phyloP scores from a whole-genome alignment of 2,329 filamentous ascomycete genomes.

The Ophiostoma piceae region DNA sequence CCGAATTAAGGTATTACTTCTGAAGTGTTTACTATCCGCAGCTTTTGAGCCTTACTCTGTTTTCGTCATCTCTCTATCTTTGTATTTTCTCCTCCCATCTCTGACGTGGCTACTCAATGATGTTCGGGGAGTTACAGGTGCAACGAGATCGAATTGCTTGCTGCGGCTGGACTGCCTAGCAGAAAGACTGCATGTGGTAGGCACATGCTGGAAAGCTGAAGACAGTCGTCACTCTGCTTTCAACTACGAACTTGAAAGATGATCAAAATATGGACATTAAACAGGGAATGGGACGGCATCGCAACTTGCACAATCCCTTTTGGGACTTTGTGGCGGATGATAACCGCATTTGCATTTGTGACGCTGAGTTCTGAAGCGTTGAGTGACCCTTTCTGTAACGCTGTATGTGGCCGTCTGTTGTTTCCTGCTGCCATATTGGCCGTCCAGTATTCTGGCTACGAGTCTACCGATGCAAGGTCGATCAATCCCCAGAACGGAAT shows the following conservation, averaged over 20 bases:
- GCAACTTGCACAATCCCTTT: not conserved
- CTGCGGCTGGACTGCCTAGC: not conserved
- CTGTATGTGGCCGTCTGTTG: not conserved
- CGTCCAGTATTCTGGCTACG: not conserved
- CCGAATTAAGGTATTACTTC: not conserved
- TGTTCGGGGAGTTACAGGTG: not conserved
- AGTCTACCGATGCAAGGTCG: slow-evolving; percentile 1
- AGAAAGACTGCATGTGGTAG: slow-evolving; percentile 5
- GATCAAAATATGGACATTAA: not conserved
- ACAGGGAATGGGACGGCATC: not conserved
- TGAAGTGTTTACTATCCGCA: not conserved
- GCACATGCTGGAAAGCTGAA: not conserved
- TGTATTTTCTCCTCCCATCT: not conserved
- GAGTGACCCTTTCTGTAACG: not conserved
- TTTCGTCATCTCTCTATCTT: not conserved
- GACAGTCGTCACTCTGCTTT: not conserved
- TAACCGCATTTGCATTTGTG: not conserved
- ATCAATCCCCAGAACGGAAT: slow-evolving; percentile 1
- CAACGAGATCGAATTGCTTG: not conserved
- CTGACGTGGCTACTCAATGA: not conserved
- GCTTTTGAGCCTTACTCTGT: not conserved
- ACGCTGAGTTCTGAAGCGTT: not conserved
- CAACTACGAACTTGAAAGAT: not conserved
- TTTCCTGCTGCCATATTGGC: not conserved
- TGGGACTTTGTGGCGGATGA: not conserved